phyloP scores from a whole-genome alignment of 2,329 filamentous ascomycete species.

The Lachnellula arida region DNA sequence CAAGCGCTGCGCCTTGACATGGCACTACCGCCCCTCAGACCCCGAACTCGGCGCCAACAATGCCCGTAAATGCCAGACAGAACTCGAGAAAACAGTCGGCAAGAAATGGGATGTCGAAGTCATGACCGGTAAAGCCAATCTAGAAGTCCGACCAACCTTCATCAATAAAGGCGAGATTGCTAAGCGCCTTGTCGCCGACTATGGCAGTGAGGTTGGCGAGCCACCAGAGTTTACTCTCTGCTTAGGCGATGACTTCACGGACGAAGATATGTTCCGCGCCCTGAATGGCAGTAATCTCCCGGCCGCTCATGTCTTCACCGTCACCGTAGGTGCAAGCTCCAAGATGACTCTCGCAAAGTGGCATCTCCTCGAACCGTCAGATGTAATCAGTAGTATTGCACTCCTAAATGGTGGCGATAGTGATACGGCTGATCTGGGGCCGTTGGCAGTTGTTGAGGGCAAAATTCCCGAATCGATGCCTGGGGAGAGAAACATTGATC shows the following conservation, averaged over 20 bases:
- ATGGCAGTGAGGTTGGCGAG: conserved; percentile 49
- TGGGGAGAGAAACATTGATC: conserved; percentile 4
- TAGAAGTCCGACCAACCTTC: conserved; percentile 93
- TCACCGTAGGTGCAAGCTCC: conserved; percentile 85
- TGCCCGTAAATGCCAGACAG: conserved; percentile 73
- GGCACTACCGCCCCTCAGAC: conserved; percentile 93
- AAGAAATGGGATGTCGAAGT: conserved; percentile 89
- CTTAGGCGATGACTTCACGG: conserved; percentile 91
- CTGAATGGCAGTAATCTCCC: conserved; percentile 57
- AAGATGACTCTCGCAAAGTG: conserved; percentile 89
- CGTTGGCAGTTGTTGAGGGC: conserved; percentile 27
- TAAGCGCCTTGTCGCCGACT: conserved; percentile 73
- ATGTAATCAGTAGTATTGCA: conserved; percentile 70
- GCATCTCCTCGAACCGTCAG: conserved; percentile 82
- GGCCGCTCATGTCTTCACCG: conserved; percentile 73
- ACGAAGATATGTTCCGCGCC: conserved; percentile 94
- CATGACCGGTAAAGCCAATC: conserved; percentile 93
- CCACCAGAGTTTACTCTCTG: conserved; percentile 84
- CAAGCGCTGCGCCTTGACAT: conserved; percentile 90
- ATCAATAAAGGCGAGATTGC: conserved; percentile 98
- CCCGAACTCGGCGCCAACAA: conserved; percentile 79
- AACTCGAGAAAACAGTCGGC: conserved; percentile 71
- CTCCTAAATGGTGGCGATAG: conserved; percentile 39
- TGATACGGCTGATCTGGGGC: conserved; percentile 24
- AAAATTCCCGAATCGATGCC: conserved; percentile 24